phyloP scores from a whole-genome alignment of 768 basidiomycete species.

The Cystobasidium tubakii region DNA sequence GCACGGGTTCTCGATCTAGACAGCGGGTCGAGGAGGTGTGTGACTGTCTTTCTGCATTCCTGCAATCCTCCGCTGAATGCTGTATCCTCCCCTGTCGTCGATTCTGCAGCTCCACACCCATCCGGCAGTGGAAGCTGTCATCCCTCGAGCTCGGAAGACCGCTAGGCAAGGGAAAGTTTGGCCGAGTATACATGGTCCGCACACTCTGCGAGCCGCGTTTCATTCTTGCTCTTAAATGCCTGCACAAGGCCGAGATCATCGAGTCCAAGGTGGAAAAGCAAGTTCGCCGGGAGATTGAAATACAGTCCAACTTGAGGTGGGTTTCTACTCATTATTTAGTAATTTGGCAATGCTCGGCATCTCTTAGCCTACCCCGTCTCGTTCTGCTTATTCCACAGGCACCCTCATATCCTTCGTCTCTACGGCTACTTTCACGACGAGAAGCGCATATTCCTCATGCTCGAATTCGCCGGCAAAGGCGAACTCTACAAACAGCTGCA shows the following conservation, averaged over 20 bases:
- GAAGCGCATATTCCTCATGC: slow-evolving; percentile 94
- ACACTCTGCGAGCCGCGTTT: slow-evolving; percentile 81
- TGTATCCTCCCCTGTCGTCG: no score
- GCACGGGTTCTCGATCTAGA: slow-evolving; percentile 77
- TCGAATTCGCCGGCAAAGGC: slow-evolving; percentile 94
- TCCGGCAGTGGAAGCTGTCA: slow-evolving; percentile 67
- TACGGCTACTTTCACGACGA: slow-evolving; percentile 98
- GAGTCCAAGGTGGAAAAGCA: slow-evolving; percentile 90
- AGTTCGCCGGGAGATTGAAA: slow-evolving; percentile 93
- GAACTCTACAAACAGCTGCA: slow-evolving; percentile 94
- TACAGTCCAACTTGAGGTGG: slow-evolving; percentile 78
- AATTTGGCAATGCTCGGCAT: not conserved
- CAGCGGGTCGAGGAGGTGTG: slow-evolving; percentile 55
- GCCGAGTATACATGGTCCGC: slow-evolving; percentile 95
- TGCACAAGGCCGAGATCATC: slow-evolving; percentile 94
- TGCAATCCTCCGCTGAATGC: no score
- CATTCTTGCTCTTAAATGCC: slow-evolving; percentile 91
- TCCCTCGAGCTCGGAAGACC: slow-evolving; percentile 92
- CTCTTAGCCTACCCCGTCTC: not conserved
- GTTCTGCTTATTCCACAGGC: slow-evolving; percentile 52
- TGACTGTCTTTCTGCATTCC: slow-evolving; percentile 47
- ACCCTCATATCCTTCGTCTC: slow-evolving; percentile 85
- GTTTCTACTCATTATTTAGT: slow-evolving; percentile 26
- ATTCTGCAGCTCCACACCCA: not conserved
- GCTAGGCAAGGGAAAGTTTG: slow-evolving; percentile 98